phyloP scores from a whole-genome alignment of 78 protist species.

The Abeoforma whisleri region DNA sequence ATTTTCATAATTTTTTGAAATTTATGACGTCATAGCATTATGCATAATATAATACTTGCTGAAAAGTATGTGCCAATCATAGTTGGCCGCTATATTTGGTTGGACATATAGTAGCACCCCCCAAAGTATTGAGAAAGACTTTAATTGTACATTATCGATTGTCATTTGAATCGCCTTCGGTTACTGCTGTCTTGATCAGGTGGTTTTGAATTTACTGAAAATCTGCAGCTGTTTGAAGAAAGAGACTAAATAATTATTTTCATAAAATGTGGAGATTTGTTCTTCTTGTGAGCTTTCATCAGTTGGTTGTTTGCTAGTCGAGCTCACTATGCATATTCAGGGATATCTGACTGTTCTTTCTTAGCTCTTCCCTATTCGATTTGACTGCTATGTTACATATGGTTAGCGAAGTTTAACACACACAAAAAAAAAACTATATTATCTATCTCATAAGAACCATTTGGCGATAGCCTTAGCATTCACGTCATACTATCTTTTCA shows the following conservation, averaged over 20 bases:
- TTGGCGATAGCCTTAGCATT: too few species aligned
- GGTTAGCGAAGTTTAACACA: background rate
- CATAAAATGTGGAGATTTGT: background rate
- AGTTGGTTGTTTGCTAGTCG: background rate
- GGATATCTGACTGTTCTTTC: background rate
- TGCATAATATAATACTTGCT: too few species aligned
- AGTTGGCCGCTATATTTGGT: too few species aligned
- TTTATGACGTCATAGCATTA: too few species aligned
- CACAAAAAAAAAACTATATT: too few species aligned
- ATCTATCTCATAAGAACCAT: too few species aligned
- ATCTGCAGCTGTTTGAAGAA: too few species aligned
- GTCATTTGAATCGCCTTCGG: background rate
- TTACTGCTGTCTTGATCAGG: background rate
- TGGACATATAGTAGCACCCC: too few species aligned
- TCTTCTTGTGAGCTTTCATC: background rate
- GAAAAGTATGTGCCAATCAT: too few species aligned
- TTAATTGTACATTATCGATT: background rate
- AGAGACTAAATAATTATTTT: background rate
- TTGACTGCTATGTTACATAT: background rate
- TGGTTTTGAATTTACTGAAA: background rate
- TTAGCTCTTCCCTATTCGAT: background rate
- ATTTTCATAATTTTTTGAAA: too few species aligned
- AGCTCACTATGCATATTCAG: background rate
- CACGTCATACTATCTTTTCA: too few species aligned
- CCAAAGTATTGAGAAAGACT: background rate